Evolutionary conservation across 169 alveolate species (phyloP), one percentile per base, ranked within the genome.

Genomic region (Plasmodium gallinaceum): DNA sequence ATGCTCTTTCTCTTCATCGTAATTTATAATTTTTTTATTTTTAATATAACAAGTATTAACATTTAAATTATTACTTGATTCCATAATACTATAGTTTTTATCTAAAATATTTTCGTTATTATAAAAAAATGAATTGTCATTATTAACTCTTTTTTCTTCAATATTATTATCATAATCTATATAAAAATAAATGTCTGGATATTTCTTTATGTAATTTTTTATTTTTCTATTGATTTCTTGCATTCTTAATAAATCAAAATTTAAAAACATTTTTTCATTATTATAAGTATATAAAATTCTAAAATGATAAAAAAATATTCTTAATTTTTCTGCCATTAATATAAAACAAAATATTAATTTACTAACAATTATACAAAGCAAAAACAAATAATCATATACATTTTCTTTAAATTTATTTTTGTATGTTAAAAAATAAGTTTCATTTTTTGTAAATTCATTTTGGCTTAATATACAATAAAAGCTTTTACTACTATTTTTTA

Each of bases 1-100:
- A 43, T 86, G 92, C 37, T 86, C 92, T 52, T 86, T 86, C 12
- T 86, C 92, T 61, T 86, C 92, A 46, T 86, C 92, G 62, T 60
- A 86, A 12, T 68, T 12, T 43, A 70, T 22, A 5, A 83, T 39
- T 52, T 83, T 66, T 71, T 57, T 69, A 45, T 48, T 54, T 10
- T 72, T 83, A 37, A 37, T 12, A 52, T 70, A 48, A 62, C n/a
- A 61, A 5, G n/a, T 37, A 20, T 20, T 61, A 22, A 61, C 70
- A 61, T 24, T 61, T 8, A 22, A 7, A 61, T 61, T 20, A 61
- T 24, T 32, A 48, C 5, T 10, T 10, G 2, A 9, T 9, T 48
- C 58, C 4, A 32, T 32, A 32, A 2, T 32, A 4, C 39, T 32
- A 54, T 54, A 54, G 0, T 14, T 5, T 7, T 14, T 54, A 61